These are phyloP conservation scores for Stagonosporopsis vannaccii DNA, from an alignment of 2,329 filamentous ascomycete species.

Conservation along the genomic window DNA sequence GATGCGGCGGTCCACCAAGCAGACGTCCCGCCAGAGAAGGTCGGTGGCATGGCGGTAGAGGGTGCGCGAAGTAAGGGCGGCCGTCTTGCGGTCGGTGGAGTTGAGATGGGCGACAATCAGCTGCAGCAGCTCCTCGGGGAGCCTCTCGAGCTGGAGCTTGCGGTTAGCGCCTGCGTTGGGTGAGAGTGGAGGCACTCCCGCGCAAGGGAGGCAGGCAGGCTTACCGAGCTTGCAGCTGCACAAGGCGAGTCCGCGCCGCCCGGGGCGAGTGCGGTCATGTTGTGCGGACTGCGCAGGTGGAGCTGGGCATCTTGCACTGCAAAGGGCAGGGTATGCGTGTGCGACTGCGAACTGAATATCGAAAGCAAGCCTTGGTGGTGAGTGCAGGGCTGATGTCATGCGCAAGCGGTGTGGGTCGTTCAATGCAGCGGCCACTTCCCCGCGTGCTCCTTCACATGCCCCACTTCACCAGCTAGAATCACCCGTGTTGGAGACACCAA, in stretches of 20 bases:
- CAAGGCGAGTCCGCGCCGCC: constrained; percentile 1
- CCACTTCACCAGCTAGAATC: background rate
- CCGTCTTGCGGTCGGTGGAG: constrained; percentile 35
- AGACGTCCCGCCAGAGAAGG: constrained; percentile 52
- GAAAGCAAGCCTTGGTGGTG: background rate
- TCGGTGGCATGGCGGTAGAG: constrained; percentile 48
- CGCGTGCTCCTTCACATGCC: background rate
- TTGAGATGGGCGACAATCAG: constrained; percentile 49
- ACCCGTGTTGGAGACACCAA: background rate
- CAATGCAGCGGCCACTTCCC: background rate
- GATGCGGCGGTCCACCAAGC: constrained; percentile 51
- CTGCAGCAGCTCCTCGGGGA: constrained; percentile 54
- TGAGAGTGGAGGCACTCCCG: no score
- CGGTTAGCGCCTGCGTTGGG: constrained; percentile 9
- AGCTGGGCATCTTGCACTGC: constrained; percentile 4
- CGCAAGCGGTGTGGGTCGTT: background rate
- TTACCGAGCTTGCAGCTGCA: background rate
- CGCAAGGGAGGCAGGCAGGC: background rate
- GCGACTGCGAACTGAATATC: background rate
- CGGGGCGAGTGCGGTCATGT: constrained; percentile 3
- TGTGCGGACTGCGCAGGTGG: background rate
- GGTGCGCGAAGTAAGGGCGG: constrained; percentile 47
- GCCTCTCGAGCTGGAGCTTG: constrained; percentile 31
- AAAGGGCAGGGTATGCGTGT: background rate
- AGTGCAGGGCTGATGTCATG: constrained; percentile 14